Base-by-base conservation (phyloP, 192 early-diverging fungal genomes). In the Backusella luteola region DNA sequence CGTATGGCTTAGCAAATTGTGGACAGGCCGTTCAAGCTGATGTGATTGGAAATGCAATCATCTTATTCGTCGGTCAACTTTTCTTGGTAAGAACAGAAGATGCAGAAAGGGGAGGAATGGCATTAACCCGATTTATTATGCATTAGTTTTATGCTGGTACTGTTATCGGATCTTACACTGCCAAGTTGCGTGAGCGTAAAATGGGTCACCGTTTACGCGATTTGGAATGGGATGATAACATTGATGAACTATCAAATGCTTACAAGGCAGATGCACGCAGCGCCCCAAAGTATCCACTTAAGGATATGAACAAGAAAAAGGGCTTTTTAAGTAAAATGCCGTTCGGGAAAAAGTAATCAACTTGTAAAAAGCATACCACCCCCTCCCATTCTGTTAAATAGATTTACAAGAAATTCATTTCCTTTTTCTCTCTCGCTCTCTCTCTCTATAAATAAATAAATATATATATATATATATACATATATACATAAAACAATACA, bases 1-100 rank as follows among this genome's bases (percentile, higher is more conserved):
- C 73, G 5, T 79, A 79, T 66, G 78, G 78, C 11, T 69, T 79
- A 29, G 73, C 78, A 21, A 79, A 79, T 19, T 79, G 78, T 29
- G 69, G 38, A 34, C 78, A 79, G 32, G 78, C 78, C 23, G 73
- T 75, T 21, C 73, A 79, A 36, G 78, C 73, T n/a, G 78, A 74
- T 34, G 68, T 79, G 15, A 79, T 79, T 46, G 73, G 67, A 12
- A 53, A 75, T 46, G 78, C 67, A 11, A 69, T 79, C 32, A 17
- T 79, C 17, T 35, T 79, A 11, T 79, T 79, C 67, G 44, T 74
- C 23, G 78, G 78, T 15, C 49, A 49, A 21, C 15, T 79, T 26
- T 74, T 75, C 26, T 75, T 79, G 78, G 78, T 79, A 75, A 63
- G 53, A 59, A 12, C 17, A 44, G 9, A 26, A 59, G 1, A 26